Evolutionary conservation across 2,329 filamentous ascomycete species (phyloP).

Genomic region (Trichoderma pleuroti): DNA sequence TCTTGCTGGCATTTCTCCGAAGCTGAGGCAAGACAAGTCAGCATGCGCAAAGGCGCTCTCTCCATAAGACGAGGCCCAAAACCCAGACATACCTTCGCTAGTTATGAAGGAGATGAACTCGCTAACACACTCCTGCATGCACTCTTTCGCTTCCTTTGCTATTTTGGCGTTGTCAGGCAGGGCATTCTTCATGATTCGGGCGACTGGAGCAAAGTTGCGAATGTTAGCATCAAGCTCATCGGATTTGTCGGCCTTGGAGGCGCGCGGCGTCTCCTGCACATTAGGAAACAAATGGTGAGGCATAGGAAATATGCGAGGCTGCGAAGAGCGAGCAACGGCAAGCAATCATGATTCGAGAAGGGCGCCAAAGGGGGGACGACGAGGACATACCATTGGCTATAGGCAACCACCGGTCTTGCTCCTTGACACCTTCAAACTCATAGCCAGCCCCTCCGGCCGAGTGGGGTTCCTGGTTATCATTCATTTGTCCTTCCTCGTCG

Average conservation of each 20-base stretch:
- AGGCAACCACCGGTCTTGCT: constrained; percentile 98
- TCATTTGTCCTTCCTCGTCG: constrained; percentile 93
- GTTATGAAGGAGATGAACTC: constrained; percentile 99
- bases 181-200: constrained; percentile 97
- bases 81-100: constrained; percentile 73
- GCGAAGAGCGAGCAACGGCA: constrained; percentile 27
- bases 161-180: constrained; percentile 98
- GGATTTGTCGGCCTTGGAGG: constrained; percentile 46
- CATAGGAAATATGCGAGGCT: constrained; percentile 47
- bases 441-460: constrained; percentile 66
- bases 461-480: constrained; percentile 77
- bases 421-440: constrained; percentile 94
- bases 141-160: constrained; percentile 97
- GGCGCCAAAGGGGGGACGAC: not conserved
- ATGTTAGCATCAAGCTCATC: constrained; percentile 83
- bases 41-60: not conserved
- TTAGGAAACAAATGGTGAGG: constrained; percentile 55
- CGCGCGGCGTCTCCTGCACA: constrained; percentile 47
- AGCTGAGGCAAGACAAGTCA: constrained; percentile 50
- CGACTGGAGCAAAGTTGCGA: constrained; percentile 91
- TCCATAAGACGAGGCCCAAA: not conserved
- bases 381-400: constrained; percentile 97
- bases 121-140: constrained; percentile 99
- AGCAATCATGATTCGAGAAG: constrained; percentile 36
- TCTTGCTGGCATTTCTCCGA: constrained; percentile 99